Percentiles rank a stretch among this genome's conserved stretches.
Evolutionary conservation across 441 rosid genomes (phyloP).

Genomic region (Kokia cookei): DNA sequence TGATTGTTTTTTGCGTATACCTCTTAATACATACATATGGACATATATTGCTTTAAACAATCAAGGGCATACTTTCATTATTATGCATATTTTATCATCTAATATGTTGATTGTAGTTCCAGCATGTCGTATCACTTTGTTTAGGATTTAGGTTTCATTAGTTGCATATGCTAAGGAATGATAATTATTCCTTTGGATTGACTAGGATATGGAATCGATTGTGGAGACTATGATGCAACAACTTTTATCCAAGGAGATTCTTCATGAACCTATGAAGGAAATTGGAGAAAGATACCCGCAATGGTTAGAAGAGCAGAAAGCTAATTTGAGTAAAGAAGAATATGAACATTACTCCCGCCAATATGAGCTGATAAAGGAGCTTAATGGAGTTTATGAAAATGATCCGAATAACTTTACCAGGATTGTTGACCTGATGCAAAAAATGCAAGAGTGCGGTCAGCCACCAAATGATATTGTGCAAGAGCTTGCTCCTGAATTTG

Average conservation of each 20-base stretch:
- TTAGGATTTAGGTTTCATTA: not conserved
- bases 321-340: constrained; percentile 55
- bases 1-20: not conserved
- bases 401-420: constrained; percentile 64
- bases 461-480: constrained; percentile 90
- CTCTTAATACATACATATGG: not conserved
- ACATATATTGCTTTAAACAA: not conserved
- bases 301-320: constrained; percentile 84
- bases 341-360: constrained; percentile 69
- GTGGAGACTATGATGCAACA: constrained; percentile 99
- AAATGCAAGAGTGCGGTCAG: constrained; percentile 99
- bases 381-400: constrained; percentile 76
- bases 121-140: not conserved
- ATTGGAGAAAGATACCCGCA: constrained; percentile 86
- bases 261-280: constrained; percentile 95
- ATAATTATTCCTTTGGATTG: not conserved
- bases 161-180: not conserved
- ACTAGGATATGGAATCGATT: constrained; percentile 84
- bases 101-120: not conserved
- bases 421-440: constrained; percentile 91
- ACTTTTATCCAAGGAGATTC: constrained; percentile 88
- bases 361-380: constrained; percentile 67
- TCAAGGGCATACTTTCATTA: not conserved
- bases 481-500: constrained; percentile 88
- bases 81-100: not conserved